These are phyloP conservation scores for Kwoniella sp. DNA, from an alignment of 768 basidiomycete genomes.

Conservation along the genomic window DNA sequence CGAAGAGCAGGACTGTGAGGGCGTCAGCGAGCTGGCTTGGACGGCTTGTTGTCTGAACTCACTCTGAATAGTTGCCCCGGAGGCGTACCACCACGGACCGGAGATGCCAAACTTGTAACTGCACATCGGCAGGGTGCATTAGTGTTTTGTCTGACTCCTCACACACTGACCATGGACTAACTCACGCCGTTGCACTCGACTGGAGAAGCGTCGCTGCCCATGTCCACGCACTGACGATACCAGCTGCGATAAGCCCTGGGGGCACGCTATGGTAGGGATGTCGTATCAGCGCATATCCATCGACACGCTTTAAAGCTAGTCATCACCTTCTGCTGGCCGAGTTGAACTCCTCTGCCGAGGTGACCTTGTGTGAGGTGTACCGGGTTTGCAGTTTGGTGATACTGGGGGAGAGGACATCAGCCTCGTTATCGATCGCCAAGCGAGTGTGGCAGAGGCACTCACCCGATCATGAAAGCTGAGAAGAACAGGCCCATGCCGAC, in stretches of 20 bases:
- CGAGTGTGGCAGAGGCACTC: neutral
- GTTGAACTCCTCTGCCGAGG: conserved; percentile 62
- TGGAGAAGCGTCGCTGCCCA: conserved; percentile 50
- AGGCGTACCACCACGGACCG: conserved; percentile 74
- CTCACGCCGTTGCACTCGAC: conserved; percentile 24
- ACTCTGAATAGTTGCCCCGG: conserved; percentile 75
- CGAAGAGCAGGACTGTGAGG: conserved; percentile 71
- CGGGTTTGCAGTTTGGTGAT: conserved; percentile 76
- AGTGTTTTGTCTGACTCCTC: neutral
- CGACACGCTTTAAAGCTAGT: no score
- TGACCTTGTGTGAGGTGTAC: conserved; percentile 68
- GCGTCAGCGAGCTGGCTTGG: neutral
- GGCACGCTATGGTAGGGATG: conserved; percentile 57
- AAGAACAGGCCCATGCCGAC: conserved; percentile 77
- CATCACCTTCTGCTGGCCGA: conserved; percentile 45
- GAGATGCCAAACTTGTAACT: conserved; percentile 74
- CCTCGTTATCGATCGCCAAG: neutral
- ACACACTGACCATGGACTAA: neutral
- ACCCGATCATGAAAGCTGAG: conserved; percentile 22
- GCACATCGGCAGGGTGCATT: neutral
- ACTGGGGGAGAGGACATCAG: conserved; percentile 54
- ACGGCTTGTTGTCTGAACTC: neutral
- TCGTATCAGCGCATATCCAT: conserved; percentile 3
- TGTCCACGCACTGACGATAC: conserved; percentile 93
- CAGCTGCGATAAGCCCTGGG: conserved; percentile 85